These are phyloP conservation scores for Blastocystis sp. DNA, from an alignment of 352 stramenopile genomes.

Conservation along the genomic window DNA sequence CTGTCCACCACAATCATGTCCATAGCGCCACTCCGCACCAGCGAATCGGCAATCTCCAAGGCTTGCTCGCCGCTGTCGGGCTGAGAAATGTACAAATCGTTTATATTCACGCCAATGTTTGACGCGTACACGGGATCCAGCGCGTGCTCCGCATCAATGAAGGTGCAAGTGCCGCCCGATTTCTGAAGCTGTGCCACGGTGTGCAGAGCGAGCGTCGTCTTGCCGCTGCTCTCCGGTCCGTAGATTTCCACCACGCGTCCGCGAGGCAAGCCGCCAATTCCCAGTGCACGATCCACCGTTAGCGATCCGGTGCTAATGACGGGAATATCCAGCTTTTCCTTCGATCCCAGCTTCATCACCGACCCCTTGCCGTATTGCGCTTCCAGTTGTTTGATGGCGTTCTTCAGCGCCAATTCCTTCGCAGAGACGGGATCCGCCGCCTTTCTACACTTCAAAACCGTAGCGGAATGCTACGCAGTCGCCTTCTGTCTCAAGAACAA, in stretches of 20 bases:
- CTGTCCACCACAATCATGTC: conserved; percentile 96
- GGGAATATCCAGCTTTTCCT: conserved; percentile 84
- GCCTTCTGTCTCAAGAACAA: neutral
- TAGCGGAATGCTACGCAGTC: neutral
- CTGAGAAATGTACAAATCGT: conserved; percentile 94
- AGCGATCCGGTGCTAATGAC: conserved; percentile 91
- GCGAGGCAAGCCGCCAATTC: conserved; percentile 90
- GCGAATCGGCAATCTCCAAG: conserved; percentile 95
- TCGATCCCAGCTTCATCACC: conserved; percentile 92
- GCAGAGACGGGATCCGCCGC: conserved; percentile 18
- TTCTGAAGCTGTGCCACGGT: conserved; percentile 94
- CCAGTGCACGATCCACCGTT: conserved; percentile 87
- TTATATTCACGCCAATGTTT: conserved; percentile 89
- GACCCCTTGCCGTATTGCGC: conserved; percentile 80
- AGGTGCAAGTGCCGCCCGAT: conserved; percentile 89
- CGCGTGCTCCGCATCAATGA: conserved; percentile 97
- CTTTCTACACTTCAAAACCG: neutral
- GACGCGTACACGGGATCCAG: conserved; percentile 93
- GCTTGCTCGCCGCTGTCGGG: conserved; percentile 95
- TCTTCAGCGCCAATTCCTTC: conserved; percentile 72
- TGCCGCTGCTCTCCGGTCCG: conserved; percentile 94
- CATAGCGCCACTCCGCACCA: conserved; percentile 91
- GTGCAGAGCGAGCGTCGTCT: conserved; percentile 95
- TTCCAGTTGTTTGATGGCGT: conserved; percentile 75
- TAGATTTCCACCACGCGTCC: conserved; percentile 98